Base-by-base conservation (phyloP, 106 monocot species). In the Triglochin maritima region DNA sequence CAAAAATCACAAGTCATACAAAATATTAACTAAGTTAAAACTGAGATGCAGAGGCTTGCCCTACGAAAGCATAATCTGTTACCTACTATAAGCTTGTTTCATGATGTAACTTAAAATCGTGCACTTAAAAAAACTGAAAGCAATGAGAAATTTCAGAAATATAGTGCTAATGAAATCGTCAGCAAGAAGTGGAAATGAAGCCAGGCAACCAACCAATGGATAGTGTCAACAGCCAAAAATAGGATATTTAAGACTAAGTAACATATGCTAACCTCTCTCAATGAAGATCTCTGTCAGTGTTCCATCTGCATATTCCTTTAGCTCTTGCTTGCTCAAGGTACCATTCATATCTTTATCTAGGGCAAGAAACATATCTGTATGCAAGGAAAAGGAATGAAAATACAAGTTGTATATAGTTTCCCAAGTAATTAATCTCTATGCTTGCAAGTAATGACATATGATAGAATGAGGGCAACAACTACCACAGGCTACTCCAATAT, bases 251-350 rank as follows among this genome's bases (percentile, higher is more conserved):
- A 53, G 41, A 68, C 49, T 54, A 45, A 62, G 13, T 61, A 57
- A 13, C 10, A 66, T 66, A 57, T 63, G 43, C 81, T 72, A 72
- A 96, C 96, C 96, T 59, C 96, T 91, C 69, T 96, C 96, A 59
- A 96, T 81, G 60, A 96, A 96, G 7, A 96, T 96, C 61, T 96
- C 96, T 42, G 96, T 96, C 67, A 96, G 67, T 50, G 96, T 96
- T 64, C 96, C 96, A 82, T 96, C 96, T 65, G 96, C 96, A 86
- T 96, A 96, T 77, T 96, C 96, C 73, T 86, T 90, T 14, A 96
- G 84, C 79, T 96, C 96, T 72, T 85, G 96, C 79, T 96, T 96
- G 72, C 88, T 88, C 59, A 96, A 77, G 17, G 96, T 86, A 14
- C 90, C 88, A 75, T 96, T 96, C 69, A 81, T 82, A 72, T 91